phyloP scores from a whole-genome alignment of 306 rosid species.

The Rosa chinensis region DNA sequence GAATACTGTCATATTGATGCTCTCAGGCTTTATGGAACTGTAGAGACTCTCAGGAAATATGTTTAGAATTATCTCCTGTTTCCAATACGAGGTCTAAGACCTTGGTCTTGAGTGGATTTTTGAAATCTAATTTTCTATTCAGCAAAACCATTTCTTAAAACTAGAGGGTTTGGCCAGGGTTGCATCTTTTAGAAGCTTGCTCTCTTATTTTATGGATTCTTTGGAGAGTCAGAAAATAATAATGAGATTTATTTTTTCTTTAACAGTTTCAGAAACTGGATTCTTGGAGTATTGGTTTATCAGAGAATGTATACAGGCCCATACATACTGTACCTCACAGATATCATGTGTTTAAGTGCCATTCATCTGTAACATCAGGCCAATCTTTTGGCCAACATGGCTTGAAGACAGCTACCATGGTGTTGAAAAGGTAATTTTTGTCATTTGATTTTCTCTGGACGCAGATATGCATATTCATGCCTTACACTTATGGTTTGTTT shows the following conservation, averaged over 20 bases:
- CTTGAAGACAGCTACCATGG: conserved; percentile 47
- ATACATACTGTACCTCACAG: conserved; percentile 44
- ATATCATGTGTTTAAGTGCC: conserved; percentile 58
- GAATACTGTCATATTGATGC: neutral
- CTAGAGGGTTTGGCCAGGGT: neutral
- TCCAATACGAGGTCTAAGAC: neutral
- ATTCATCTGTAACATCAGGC: conserved; percentile 50
- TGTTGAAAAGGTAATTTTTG: conserved; percentile 56
- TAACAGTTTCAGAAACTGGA: conserved; percentile 52
- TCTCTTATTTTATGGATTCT: neutral
- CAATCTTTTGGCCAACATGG: conserved; percentile 42
- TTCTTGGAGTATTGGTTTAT: conserved; percentile 39
- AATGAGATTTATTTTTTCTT: conserved; percentile 23
- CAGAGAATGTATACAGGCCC: conserved; percentile 42
- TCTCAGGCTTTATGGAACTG: neutral
- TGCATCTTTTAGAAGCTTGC: neutral
- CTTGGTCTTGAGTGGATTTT: neutral
- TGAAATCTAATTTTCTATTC: neutral
- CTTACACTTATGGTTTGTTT: neutral
- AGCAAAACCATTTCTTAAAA: neutral
- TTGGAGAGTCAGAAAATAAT: conserved; percentile 10
- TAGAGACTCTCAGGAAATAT: neutral
- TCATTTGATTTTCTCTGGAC: neutral
- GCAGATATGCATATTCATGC: neutral
- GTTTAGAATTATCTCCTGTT: neutral